A percentile compares a stretch with the other conserved stretches of the same genome.
phyloP scores from a whole-genome alignment of 306 rosid genomes.

The Carpinus viminea region DNA sequence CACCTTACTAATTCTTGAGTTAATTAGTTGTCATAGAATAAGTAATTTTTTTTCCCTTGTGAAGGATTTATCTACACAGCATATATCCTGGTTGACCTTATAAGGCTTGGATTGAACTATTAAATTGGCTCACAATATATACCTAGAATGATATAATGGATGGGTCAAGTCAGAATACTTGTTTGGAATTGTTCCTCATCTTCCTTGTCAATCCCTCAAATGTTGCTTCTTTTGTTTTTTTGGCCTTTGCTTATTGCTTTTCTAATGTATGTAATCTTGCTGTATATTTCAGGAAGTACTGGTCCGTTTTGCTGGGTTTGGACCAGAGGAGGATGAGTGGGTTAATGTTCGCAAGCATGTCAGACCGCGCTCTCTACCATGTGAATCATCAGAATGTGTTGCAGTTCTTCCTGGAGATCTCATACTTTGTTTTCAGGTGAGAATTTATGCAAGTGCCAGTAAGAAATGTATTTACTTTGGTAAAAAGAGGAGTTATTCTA shows the following conservation, averaged over 20 bases:
- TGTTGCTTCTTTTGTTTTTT: not conserved
- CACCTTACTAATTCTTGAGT: not conserved
- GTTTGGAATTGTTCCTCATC: not conserved
- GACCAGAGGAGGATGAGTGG: conserved; percentile 99
- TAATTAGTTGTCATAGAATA: not conserved
- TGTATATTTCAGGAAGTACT: conserved; percentile 75
- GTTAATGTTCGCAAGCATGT: conserved; percentile 75
- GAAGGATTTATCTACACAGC: not conserved
- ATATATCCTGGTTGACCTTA: not conserved
- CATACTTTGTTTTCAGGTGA: conserved; percentile 95
- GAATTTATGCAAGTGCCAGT: conserved; percentile 21
- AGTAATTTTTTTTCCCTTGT: not conserved
- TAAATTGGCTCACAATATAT: not conserved
- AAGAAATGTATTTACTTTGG: conserved; percentile 1
- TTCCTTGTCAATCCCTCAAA: not conserved
- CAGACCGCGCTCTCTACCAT: conserved; percentile 92
- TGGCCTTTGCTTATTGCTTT: conserved; percentile 9
- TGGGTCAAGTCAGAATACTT: not conserved
- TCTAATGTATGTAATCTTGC: conserved; percentile 18
- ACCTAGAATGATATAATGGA: not conserved
- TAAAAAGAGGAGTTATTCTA: not conserved
- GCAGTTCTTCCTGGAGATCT: conserved; percentile 98
- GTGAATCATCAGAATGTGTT: conserved; percentile 97
- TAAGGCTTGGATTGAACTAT: not conserved
- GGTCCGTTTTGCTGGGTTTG: conserved; percentile 91